Evolutionary conservation across 1,139 yeast genomes (phyloP).

Genomic region (Eremothecium cymbalariae): DNA sequence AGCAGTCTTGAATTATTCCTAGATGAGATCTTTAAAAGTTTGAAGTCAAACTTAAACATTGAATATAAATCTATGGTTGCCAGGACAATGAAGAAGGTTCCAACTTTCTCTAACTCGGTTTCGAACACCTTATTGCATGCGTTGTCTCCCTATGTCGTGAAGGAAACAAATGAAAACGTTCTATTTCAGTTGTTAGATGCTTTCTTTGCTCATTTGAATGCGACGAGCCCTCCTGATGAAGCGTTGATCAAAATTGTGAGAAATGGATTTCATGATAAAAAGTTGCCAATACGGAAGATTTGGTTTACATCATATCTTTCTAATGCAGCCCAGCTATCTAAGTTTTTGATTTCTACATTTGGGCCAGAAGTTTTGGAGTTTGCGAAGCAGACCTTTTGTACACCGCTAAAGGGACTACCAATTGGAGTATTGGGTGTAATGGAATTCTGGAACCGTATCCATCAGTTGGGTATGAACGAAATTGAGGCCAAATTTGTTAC

Average conservation of each 20-base stretch:
- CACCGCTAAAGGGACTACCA: conserved; percentile 20
- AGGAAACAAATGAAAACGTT: conserved; percentile 70
- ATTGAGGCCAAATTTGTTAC: conserved; percentile 8
- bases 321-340: conserved; percentile 34
- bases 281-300: conserved; percentile 49
- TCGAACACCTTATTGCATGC: conserved; percentile 37
- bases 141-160: conserved; percentile 46
- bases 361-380: conserved; percentile 30
- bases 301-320: conserved; percentile 49
- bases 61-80: conserved; percentile 56
- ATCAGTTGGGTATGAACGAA: conserved; percentile 7
- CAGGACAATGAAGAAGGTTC: conserved; percentile 34
- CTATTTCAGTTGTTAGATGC: conserved; percentile 45
- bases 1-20: conserved; percentile 32
- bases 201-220: conserved; percentile 39
- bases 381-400: conserved; percentile 19
- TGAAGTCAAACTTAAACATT: conserved; percentile 55
- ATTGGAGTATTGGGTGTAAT: conserved; percentile 20
- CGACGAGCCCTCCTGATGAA: conserved; percentile 12
- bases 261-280: conserved; percentile 59
- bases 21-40: conserved; percentile 48
- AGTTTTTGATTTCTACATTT: conserved; percentile 31
- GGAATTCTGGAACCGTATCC: conserved; percentile 15
- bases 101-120: conserved; percentile 24
- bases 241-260: conserved; percentile 32